Conservation (phyloP, 768 basidiomycete genomes). For the Tubosaeta brunneosetosa region DNA sequence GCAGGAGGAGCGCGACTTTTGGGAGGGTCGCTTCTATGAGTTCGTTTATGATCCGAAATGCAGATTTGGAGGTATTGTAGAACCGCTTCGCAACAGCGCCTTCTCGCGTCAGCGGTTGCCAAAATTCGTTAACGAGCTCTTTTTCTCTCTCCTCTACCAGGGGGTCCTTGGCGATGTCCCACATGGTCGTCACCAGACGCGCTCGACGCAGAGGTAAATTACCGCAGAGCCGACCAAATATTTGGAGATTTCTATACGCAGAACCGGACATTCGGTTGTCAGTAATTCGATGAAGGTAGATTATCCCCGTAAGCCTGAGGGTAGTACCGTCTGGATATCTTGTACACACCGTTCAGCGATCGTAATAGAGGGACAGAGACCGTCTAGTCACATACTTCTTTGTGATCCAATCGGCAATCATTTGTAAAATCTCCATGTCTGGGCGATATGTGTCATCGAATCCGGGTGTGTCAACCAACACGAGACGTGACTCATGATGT, state of each 20-base stretch:
- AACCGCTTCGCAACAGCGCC: constrained; percentile 4
- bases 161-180: constrained; percentile 25
- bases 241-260: constrained; percentile 25
- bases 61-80: background rate
- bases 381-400: constrained; percentile 8
- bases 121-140: constrained; percentile 27
- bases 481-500: background rate
- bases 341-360: background rate
- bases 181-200: constrained; percentile 37
- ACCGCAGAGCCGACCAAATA: constrained; percentile 36
- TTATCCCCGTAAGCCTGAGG: constrained; percentile 26
- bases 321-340: constrained; percentile 4
- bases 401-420: constrained; percentile 16
- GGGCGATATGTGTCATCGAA: constrained; percentile 18
- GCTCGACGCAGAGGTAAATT: constrained; percentile 24
- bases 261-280: constrained; percentile 33
- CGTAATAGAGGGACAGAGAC: background rate
- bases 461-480: constrained; percentile 20
- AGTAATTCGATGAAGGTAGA: constrained; percentile 34
- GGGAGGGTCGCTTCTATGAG: background rate
- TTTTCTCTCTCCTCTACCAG: constrained; percentile 14
- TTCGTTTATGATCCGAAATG: constrained; percentile 1
- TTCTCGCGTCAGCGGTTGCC: background rate
- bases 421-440: constrained; percentile 8
- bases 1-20: background rate